Evolutionary conservation across 2,329 filamentous ascomycete species (phyloP), one percentile per base, ranked within the genome.

Genomic region (Fusarium metavorans): DNA sequence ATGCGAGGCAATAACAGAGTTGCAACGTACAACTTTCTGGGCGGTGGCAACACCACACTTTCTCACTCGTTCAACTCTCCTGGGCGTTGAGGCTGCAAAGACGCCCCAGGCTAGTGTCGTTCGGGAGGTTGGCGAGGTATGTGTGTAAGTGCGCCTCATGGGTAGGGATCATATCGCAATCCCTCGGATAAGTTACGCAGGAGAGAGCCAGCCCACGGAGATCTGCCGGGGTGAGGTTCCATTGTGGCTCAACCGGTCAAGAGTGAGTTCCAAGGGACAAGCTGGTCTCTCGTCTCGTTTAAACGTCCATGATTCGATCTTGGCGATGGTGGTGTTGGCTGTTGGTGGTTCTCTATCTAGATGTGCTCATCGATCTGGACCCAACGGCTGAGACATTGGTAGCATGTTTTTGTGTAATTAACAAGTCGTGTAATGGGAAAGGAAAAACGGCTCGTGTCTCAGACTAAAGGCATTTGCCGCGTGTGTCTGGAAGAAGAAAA

Each of bases 1-100:
- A 48, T 27, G 20, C 41, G 39, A 56, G 45, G 54, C 37, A 65
- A 23, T 57, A 74, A 18, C 25, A 48, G 43, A 50, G 45, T 50
- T 75, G 75, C 48, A 76, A 64, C 68, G 34, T 11, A 30, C 50
- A 39, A 23, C 41, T 64, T 41, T 37, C 58, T 64, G 56, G 72
- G 56, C 54, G 57, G 70, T 76, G 73, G 70, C 67, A 61, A 70
- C 59, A 75, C 72, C 62, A 71, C 66, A 59, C 66, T 71, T 32
- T 70, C 54, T 65, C 48, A 54, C 56, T 52, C 14, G 54, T 64
- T 54, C 20, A 48, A 48, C 57, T 50, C n/a, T 52, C 56, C 56
- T 57, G 48, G 48, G 48, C 48, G 18, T 43, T 57, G 37, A 54
- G 20, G 52, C 62, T 48, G 43, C 32, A 3, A 48, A 48, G 43